These are phyloP conservation scores for Penicillium goetzii DNA, from an alignment of 495 filamentous ascomycete species.

Conservation along the genomic window DNA sequence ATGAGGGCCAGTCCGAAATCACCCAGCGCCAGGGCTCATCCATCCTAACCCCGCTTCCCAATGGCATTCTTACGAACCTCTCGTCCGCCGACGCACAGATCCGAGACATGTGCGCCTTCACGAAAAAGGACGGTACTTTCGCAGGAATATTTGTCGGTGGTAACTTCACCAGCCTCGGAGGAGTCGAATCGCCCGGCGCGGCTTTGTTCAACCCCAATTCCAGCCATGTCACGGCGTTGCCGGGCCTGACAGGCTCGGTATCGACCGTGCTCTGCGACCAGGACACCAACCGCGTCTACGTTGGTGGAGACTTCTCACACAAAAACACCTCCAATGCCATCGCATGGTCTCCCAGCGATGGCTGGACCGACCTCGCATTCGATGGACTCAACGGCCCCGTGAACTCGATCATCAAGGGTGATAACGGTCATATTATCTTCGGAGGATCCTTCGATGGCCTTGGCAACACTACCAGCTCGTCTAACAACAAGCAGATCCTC, in stretches of 20 bases:
- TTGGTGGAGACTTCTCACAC: conserved; percentile 82
- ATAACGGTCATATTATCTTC: conserved; percentile 84
- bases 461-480: conserved; percentile 68
- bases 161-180: conserved; percentile 93
- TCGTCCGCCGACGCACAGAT: conserved; percentile 80
- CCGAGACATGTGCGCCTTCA: conserved; percentile 82
- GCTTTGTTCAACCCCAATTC: conserved; percentile 78
- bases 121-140: conserved; percentile 64
- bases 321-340: conserved; percentile 86
- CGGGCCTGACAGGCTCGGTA: conserved; percentile 81
- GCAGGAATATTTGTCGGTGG: conserved; percentile 83
- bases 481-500: conserved; percentile 69
- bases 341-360: conserved; percentile 68
- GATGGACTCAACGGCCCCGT: conserved; percentile 94
- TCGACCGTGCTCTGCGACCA: conserved; percentile 81
- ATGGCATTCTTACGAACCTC: conserved; percentile 77
- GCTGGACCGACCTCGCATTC: conserved; percentile 88
- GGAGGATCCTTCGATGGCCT: conserved; percentile 89
- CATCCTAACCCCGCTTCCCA: conserved; percentile 80
- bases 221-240: conserved; percentile 66
- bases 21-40: conserved; percentile 75
- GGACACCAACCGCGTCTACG: conserved; percentile 81
- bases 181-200: conserved; percentile 72
- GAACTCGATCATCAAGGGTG: conserved; percentile 76
- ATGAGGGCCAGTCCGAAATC: conserved; percentile 73